These are phyloP conservation scores for Colletotrichum orchidophilum DNA, from an alignment of 2,329 filamentous ascomycete species.

Conservation along the genomic window DNA sequence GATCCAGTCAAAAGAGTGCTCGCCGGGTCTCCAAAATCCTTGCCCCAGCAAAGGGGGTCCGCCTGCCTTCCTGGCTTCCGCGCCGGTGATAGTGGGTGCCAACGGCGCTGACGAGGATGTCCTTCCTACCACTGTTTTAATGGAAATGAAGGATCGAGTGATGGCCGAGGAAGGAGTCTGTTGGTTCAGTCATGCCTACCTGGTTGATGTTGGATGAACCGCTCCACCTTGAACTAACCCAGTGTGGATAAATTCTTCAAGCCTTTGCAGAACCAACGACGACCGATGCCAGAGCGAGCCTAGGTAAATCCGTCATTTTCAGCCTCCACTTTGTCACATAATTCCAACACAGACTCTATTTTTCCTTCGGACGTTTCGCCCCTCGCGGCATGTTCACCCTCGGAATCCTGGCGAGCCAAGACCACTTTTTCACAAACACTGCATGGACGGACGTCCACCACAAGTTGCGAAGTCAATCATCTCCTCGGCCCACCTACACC, in stretches of 20 bases:
- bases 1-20: neutral
- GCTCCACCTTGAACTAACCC: slow-evolving; percentile 7
- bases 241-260: neutral
- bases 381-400: neutral
- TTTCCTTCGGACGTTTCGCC: neutral
- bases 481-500: neutral
- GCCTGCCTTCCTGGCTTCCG: neutral
- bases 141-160: neutral
- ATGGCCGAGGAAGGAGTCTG: neutral
- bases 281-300: neutral
- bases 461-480: neutral
- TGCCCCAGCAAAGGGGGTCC: neutral
- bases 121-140: neutral
- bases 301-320: neutral
- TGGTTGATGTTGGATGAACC: neutral
- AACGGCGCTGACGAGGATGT: neutral
- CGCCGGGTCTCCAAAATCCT: neutral
- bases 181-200: neutral
- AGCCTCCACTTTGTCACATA: neutral
- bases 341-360: neutral
- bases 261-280: neutral
- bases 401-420: neutral
- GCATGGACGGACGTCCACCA: neutral
- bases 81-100: neutral
- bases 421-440: neutral